Conservation (phyloP, 345 rosid species). For the Ricinus communis region DNA sequence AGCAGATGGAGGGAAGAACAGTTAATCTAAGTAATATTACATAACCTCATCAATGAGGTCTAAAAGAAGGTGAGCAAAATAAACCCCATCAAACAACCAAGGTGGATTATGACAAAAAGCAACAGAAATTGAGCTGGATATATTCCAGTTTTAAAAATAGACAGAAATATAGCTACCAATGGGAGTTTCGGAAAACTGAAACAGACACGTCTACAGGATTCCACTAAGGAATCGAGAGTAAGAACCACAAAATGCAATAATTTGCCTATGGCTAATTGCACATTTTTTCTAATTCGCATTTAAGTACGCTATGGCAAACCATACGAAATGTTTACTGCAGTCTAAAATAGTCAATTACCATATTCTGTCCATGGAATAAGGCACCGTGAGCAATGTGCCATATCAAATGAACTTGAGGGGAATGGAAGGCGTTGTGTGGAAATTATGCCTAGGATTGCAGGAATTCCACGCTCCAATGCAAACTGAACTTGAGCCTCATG, state of each 20-base stretch:
- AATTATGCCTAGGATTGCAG: slow-evolving; percentile 94
- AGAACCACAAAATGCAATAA: background rate
- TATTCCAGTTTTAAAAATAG: background rate
- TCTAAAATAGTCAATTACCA: slow-evolving; percentile 42
- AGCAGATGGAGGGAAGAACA: background rate
- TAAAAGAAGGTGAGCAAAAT: background rate
- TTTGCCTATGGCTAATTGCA: background rate
- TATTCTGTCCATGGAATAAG: slow-evolving; percentile 99
- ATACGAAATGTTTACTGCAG: background rate
- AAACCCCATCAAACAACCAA: background rate
- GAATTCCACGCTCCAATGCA: slow-evolving; percentile 97
- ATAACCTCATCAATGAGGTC: background rate
- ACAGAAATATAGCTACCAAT: background rate
- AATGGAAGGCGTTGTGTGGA: slow-evolving; percentile 95
- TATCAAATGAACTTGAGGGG: slow-evolving; percentile 94
- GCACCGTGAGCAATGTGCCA: slow-evolving; percentile 99
- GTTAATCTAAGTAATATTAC: background rate
- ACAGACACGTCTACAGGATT: background rate
- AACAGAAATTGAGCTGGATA: background rate
- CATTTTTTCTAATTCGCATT: background rate
- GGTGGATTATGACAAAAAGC: background rate
- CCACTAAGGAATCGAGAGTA: background rate
- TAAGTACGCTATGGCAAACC: background rate
- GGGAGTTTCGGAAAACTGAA: background rate
- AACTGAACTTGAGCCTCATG: slow-evolving; percentile 99